phyloP scores from a whole-genome alignment of 805 yeast genomes.

The Cyberlindnera veronae region DNA sequence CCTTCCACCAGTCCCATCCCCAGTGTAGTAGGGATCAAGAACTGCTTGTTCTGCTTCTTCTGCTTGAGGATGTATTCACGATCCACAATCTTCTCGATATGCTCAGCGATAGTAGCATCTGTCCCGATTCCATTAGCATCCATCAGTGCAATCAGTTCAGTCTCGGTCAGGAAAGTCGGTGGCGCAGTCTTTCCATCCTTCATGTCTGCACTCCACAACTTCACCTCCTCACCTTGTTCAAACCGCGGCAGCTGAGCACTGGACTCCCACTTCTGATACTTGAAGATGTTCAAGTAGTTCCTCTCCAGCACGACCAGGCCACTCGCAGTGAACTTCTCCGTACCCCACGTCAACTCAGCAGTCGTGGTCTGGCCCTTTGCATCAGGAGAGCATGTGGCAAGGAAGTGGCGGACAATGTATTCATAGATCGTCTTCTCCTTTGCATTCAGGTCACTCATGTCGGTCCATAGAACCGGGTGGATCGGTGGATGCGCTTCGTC shows the following conservation, averaged over 20 bases:
- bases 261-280: constrained; percentile 73
- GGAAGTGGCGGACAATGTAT: constrained; percentile 76
- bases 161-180: constrained; percentile 83
- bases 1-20: constrained; percentile 90
- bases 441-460: constrained; percentile 28
- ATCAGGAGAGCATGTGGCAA: constrained; percentile 90
- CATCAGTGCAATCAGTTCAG: constrained; percentile 90
- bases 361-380: constrained; percentile 74
- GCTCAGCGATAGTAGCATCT: constrained; percentile 98
- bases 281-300: constrained; percentile 79
- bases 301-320: constrained; percentile 71
- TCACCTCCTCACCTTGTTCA: constrained; percentile 50
- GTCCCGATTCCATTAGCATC: constrained; percentile 98
- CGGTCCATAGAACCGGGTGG: constrained; percentile 68
- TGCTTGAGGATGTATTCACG: constrained; percentile 63
- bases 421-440: constrained; percentile 77
- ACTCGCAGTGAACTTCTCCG: constrained; percentile 65
- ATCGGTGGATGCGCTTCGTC: constrained; percentile 99
- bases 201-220: constrained; percentile 54
- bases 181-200: constrained; percentile 76
- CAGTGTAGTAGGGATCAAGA: constrained; percentile 70
- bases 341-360: constrained; percentile 70
- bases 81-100: constrained; percentile 71
- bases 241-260: constrained; percentile 64
- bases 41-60: constrained; percentile 33